Base-by-base conservation (phyloP, 768 basidiomycete species). In the Lactarius sp. region DNA sequence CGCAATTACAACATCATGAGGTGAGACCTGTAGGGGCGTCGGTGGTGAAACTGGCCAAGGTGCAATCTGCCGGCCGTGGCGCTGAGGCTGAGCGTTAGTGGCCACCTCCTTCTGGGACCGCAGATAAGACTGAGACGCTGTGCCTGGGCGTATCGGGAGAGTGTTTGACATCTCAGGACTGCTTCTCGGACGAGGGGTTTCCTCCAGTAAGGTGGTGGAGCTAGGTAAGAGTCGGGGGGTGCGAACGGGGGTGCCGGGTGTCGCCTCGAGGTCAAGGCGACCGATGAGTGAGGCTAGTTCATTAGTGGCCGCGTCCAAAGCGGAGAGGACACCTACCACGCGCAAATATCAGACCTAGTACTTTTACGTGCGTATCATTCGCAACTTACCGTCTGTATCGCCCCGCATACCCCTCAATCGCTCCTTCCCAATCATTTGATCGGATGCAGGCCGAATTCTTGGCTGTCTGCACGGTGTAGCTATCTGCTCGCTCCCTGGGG, bases 201-300 rank as follows among this genome's bases (percentile, higher is more conserved):
- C 65, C 14, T 52, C 49, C 44, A 68, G 70, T 27, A 66, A 65
- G 14, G 71, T 70, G 36, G 69, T 61, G 22, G 68, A 63, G 53
- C 71, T 36, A 39, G 73, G 69, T 68, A 62, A 66, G 52, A 67
- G 61, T 44, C 61, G 59, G 20, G 70, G 62, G 18, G 79, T 78
- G 37, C 73, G 75, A 31, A 74, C 73, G 27, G 79, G 73, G 3
- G 83, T 79, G 2, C 78, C 77, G 0, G 90, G 90, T 0, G 91
- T 92, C 4, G 88, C 88, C 70, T 90, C 84, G 4, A 93, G 77
- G 67, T 92, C 88, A n/a, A 93, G 78, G n/a, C 82, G 81, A 65
- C 86, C 88, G 72, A 93, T 89, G 4, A 93, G 76, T 60, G 83
- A 83, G 0, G 87, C 90, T 4, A 93, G 80, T 47, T 92, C 90